Conservation (phyloP, 306 rosid species). For the Quercus cerris region DNA sequence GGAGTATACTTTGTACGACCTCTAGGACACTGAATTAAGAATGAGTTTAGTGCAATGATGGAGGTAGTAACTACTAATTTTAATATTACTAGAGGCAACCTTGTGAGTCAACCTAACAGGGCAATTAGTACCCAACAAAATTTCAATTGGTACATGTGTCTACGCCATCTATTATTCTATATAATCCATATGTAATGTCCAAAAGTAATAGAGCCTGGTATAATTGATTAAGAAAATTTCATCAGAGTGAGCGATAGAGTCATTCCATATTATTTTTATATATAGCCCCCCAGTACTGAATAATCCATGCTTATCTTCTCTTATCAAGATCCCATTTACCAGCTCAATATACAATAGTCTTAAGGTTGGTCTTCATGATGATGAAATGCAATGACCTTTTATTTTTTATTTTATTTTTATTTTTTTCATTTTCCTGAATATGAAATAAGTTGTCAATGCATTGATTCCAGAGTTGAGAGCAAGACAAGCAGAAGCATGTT, state of each 20-base stretch:
- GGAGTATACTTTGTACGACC: no score
- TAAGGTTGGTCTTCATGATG: constrained; percentile 62
- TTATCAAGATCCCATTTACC: constrained; percentile 40
- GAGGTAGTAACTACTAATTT: not conserved
- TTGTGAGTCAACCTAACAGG: not conserved
- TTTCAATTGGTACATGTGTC: constrained; percentile 2
- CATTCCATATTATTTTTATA: constrained; percentile 1
- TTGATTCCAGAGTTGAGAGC: constrained; percentile 61
- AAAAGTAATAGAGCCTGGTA: no score
- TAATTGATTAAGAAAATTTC: no score
- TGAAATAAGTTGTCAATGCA: constrained; percentile 46
- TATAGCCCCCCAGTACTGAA: not conserved
- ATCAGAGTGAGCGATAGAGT: not conserved
- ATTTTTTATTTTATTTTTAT: not conserved
- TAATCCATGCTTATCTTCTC: constrained; percentile 41
- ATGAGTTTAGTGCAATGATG: not conserved
- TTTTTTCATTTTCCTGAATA: constrained; percentile 8
- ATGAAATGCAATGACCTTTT: constrained; percentile 45
- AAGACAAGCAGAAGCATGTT: constrained; percentile 79
- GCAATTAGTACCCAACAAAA: not conserved
- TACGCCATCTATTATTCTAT: not conserved
- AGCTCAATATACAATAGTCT: constrained; percentile 26
- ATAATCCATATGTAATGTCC: no score
- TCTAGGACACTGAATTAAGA: not conserved
- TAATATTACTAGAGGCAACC: no score